Conservation (phyloP, 2,329 filamentous ascomycete genomes). For the Apiospora koreana region DNA sequence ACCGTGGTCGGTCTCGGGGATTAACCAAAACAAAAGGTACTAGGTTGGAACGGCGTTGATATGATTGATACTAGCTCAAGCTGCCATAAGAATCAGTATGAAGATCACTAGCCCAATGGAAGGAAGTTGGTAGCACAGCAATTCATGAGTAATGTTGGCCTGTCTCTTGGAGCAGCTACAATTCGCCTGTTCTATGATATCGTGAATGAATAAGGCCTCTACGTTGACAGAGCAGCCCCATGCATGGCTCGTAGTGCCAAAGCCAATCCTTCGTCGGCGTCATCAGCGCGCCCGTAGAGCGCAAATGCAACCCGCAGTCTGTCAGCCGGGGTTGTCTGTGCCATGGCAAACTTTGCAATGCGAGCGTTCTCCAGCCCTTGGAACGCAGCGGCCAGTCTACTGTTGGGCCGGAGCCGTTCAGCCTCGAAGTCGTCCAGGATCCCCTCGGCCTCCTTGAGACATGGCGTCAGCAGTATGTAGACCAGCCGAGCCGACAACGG, state of each 20-base stretch:
- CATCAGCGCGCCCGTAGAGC: background rate
- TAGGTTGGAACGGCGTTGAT: background rate
- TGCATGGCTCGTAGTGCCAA: background rate
- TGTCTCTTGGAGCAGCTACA: background rate
- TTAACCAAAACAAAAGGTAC: background rate
- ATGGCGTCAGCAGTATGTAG: background rate
- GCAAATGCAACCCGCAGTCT: background rate
- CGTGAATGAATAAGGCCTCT: background rate
- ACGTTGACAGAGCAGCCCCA: background rate
- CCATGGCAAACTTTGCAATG: background rate
- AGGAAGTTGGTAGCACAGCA: background rate
- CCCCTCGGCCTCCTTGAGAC: background rate
- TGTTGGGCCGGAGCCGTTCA: background rate
- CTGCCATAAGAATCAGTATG: background rate
- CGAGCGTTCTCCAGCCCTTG: background rate
- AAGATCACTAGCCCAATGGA: background rate
- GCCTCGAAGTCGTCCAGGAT: background rate
- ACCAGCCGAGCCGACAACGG: background rate
- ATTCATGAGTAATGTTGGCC: background rate
- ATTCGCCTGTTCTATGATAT: background rate
- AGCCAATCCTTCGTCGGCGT: background rate
- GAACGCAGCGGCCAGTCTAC: background rate
- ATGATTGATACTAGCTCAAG: conserved; percentile 4
- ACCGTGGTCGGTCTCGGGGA: background rate
- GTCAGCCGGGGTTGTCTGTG: background rate